Evolutionary conservation across 2,329 filamentous ascomycete species (phyloP), one percentile per base, ranked within the genome.

Genomic region (Aspergillus chevalieri): DNA sequence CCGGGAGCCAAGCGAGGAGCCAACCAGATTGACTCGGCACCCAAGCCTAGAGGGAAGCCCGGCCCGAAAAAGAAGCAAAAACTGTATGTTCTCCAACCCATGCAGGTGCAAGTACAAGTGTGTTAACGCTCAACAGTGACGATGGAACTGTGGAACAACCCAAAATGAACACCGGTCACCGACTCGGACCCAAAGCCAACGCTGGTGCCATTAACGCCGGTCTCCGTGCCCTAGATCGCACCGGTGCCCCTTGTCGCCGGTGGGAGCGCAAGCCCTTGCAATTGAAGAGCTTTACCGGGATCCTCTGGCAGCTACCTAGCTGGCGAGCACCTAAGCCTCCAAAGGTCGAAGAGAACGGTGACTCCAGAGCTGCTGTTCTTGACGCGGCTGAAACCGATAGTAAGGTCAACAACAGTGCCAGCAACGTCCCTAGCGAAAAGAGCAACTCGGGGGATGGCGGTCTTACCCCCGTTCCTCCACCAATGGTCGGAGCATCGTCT

Each of bases 161-260:
- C 45, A 68, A 64, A 54, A 53, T 61, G 52, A 63, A 65, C 5
- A 71, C 75, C 42, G 76, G 78, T 46, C 88, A 92, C 72, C 95
- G 95, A 69, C 85, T 97, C 22, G 92, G 92, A 3, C 93, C 93
- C 58, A 97, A 96, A 71, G 92, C 92, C 46, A 97, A 96, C 68
- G 88, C 92, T 63, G 93, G 93, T 56, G 92, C 92, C 52, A 98
- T 98, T 78, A 98, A 98, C 66, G 93, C 93, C 48, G 89, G 89
- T 47, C 84, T 98, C 45, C 89, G 93, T 48, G 92, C 93, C 10
- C 86, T 98, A 56, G 93, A 98, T 70, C 85, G 92, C 53, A 87
- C 87, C 6, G 92, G 92, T 58, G 87, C 92, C 64, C 91, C 93
- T 8, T 96, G 91, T 70, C 87, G 92, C 57, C 91, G 85, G 68